Conservation (phyloP, 73 alveolate species). For the Effrenium voratum region DNA sequence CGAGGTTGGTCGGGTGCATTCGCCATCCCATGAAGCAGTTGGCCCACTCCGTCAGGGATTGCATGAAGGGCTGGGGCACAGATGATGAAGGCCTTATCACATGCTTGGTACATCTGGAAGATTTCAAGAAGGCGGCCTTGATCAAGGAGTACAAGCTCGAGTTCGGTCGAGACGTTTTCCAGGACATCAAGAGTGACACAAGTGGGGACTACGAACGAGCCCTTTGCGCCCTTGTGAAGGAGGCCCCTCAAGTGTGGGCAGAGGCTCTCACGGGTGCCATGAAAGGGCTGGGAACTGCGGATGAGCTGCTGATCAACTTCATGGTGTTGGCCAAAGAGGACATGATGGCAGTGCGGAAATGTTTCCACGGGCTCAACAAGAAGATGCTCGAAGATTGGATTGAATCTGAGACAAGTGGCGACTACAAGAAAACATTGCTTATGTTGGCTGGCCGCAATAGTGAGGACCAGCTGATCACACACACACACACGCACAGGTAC, state of each 20-base stretch:
- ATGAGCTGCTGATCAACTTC: conserved; percentile 71
- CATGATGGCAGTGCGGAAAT: conserved; percentile 81
- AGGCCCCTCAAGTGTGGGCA: conserved; percentile 91
- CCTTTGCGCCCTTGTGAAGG: conserved; percentile 48
- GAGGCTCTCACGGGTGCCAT: conserved; percentile 70
- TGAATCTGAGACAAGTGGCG: conserved; percentile 73
- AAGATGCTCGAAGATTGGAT: conserved; percentile 79
- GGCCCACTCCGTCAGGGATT: conserved; percentile 89
- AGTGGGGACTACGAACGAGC: conserved; percentile 85
- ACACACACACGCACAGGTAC: neutral
- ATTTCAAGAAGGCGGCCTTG: conserved; percentile 68
- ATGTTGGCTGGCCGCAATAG: conserved; percentile 91
- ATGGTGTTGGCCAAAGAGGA: conserved; percentile 89
- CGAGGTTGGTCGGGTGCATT: conserved; percentile 69
- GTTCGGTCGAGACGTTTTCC: conserved; percentile 70
- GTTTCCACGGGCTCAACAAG: conserved; percentile 47
- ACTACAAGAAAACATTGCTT: conserved; percentile 69
- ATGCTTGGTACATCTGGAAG: conserved; percentile 82
- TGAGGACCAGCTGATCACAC: conserved; percentile 32
- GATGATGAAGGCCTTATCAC: conserved; percentile 88
- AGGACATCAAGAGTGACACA: conserved; percentile 84
- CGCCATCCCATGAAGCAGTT: conserved; percentile 91
- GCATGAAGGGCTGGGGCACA: conserved; percentile 93
- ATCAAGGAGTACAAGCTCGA: conserved; percentile 77
- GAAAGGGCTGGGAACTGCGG: conserved; percentile 86